Evolutionary conservation across 805 yeast genomes (phyloP).

Genomic region (Ogataea sp.): DNA sequence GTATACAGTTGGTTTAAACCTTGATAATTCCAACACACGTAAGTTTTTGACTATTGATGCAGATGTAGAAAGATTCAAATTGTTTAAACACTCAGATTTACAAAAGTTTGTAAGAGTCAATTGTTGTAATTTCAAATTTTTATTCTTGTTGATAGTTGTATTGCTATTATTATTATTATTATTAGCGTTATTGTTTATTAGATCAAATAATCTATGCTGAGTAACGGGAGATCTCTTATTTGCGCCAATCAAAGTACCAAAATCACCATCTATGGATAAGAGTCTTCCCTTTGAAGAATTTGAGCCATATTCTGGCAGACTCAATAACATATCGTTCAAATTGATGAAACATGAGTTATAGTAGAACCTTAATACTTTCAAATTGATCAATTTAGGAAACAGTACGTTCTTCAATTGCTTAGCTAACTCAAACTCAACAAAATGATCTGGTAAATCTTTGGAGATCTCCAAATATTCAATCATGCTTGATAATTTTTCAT

Average conservation of each 20-base stretch:
- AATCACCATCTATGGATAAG: conserved; percentile 9
- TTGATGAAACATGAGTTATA: conserved; percentile 14
- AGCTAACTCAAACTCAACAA: conserved; percentile 14
- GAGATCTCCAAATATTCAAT: conserved; percentile 13
- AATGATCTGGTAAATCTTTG: conserved; percentile 15
- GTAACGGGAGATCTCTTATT: background rate
- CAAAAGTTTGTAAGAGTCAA: conserved; percentile 6
- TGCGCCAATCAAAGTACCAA: background rate
- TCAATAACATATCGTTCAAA: conserved; percentile 3
- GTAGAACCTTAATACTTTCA: conserved; percentile 12
- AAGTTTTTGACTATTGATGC: conserved; percentile 2
- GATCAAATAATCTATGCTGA: background rate
- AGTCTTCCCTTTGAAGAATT: conserved; percentile 4
- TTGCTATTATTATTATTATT: background rate
- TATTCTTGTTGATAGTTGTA: too few species aligned
- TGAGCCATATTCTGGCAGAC: conserved; percentile 3
- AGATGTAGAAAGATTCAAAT: conserved; percentile 1
- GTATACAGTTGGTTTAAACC: conserved; percentile 3
- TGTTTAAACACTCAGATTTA: conserved; percentile 1
- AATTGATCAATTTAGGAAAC: conserved; percentile 6
- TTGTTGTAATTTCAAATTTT: conserved; percentile 3
- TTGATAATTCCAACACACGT: conserved; percentile 7
- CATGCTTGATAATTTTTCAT: conserved; percentile 4
- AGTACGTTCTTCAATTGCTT: conserved; percentile 7
- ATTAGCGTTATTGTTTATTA: background rate